Evolutionary conservation across 257 asterid species (phyloP), one percentile per base, ranked within the genome.

Genomic region (Knoxia roxburghii): DNA sequence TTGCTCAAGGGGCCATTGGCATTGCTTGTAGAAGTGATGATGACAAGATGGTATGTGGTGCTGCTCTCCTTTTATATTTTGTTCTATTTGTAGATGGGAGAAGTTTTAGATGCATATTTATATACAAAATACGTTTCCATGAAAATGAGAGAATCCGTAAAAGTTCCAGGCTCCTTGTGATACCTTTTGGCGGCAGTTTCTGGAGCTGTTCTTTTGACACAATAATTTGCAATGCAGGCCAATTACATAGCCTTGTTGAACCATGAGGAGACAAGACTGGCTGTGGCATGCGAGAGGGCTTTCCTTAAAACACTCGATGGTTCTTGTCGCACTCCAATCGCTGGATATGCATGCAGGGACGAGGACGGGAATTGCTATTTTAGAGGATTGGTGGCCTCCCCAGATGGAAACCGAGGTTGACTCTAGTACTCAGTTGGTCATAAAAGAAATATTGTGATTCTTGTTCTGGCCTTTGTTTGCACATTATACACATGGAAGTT

Each of bases 1-100:
- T 93, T 59, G 98, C 97, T 73, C 97, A 93, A 69, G 98, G 97
- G 65, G 98, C 97, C 67, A 92, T 92, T 35, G 97, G 98, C 30
- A 92, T 92, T 65, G 97, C 98, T 0, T 89, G 98, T 63, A 85
- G 97, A 78, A 75, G 75, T 50, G 90, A 86, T 65, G 97, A 92
- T 45, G 90, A 86, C 48, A 88, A 79, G 65, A 92, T 92, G 98
- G 98, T 89, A 84, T 37, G 69, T 41, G 41, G 9, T 51, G 43
- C 46, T 53, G 41, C 21, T n/a, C 20, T 37, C 8, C n/a, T 10
- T 14, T 52, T 15, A 2, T n/a, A n/a, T n/a, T n/a, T n/a, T n/a
- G n/a, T n/a, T n/a, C n/a, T n/a, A n/a, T n/a, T n/a, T n/a, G n/a
- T n/a, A n/a, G 32, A n/a, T 37, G 49, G 68, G 33, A 33, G 68